Conservation (phyloP, 2,329 filamentous ascomycete genomes). For the Chaetomium globosum region DNA sequence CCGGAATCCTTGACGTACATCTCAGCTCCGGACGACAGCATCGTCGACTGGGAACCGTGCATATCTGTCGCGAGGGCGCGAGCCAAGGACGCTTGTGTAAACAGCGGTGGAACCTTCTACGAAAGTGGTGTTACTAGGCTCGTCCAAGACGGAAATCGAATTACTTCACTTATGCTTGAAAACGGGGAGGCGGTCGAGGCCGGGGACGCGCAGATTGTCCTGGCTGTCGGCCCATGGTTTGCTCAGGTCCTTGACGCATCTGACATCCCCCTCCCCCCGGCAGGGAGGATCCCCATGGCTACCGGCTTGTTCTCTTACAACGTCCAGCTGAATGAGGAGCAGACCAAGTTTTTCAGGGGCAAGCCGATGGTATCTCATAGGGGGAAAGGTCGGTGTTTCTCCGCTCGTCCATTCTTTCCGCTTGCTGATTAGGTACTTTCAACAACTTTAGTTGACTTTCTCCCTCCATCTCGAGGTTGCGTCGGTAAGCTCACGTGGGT, state of each 20-base stretch:
- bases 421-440: conserved; percentile 1
- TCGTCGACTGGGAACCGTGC: conserved; percentile 13
- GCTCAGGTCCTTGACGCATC: neutral
- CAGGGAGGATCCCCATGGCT: neutral
- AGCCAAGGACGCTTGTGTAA: conserved; percentile 1
- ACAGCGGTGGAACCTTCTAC: conserved; percentile 5
- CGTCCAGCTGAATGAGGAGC: conserved; percentile 7
- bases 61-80: neutral
- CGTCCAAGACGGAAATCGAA: neutral
- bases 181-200: conserved; percentile 6
- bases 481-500: conserved; percentile 3
- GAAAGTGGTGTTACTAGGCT: conserved; percentile 5
- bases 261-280: conserved; percentile 7
- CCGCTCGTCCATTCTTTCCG: neutral
- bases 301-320: conserved; percentile 9
- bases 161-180: conserved; percentile 1
- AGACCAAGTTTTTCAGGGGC: conserved; percentile 4
- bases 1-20: conserved; percentile 9
- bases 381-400: conserved; percentile 1
- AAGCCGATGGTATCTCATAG: conserved; percentile 8
- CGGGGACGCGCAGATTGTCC: neutral
- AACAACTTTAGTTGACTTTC: conserved; percentile 4
- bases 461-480: neutral
- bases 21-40: neutral
- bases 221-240: conserved; percentile 13